Conservation (phyloP, 2,329 filamentous ascomycete species). For the Raffaelea deltoideospora region DNA sequence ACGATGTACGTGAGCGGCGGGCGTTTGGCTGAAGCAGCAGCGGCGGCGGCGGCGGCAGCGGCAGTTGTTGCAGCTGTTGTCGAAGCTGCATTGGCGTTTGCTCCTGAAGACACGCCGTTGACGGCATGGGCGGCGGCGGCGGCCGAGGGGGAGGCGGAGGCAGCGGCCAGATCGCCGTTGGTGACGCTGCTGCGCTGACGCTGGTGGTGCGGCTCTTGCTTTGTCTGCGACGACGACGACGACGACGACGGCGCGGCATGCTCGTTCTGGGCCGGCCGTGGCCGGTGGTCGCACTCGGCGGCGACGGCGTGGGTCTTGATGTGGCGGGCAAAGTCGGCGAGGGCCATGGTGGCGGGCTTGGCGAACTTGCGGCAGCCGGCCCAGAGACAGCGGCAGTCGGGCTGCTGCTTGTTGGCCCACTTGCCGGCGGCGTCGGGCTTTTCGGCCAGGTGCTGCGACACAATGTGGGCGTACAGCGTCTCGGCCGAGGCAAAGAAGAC, state of each 20-base stretch:
- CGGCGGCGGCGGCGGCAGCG: conserved; percentile 6
- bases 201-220: conserved; percentile 7
- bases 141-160: too few relatives aligned
- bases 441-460: conserved; percentile 46
- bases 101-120: too few relatives aligned
- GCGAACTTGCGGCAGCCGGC: conserved; percentile 44
- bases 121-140: too few relatives aligned
- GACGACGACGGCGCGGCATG: background rate
- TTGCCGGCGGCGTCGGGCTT: conserved; percentile 38
- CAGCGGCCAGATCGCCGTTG: conserved; percentile 12
- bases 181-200: conserved; percentile 10
- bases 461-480: conserved; percentile 58
- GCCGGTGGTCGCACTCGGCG: conserved; percentile 16
- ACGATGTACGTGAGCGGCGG: conserved; percentile 31
- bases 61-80: conserved; percentile 1
- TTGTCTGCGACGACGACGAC: background rate
- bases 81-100: background rate
- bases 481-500: conserved; percentile 48
- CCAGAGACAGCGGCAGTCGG: conserved; percentile 53
- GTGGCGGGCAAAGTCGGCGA: conserved; percentile 43
- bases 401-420: conserved; percentile 37
- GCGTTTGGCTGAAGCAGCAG: conserved; percentile 17
- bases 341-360: conserved; percentile 25
- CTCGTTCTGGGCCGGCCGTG: conserved; percentile 3
- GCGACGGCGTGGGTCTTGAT: conserved; percentile 52